A percentile compares a stretch with the other conserved stretches of the same genome.
phyloP scores from a whole-genome alignment of 768 basidiomycete species.

The Lactarius hatsudake region DNA sequence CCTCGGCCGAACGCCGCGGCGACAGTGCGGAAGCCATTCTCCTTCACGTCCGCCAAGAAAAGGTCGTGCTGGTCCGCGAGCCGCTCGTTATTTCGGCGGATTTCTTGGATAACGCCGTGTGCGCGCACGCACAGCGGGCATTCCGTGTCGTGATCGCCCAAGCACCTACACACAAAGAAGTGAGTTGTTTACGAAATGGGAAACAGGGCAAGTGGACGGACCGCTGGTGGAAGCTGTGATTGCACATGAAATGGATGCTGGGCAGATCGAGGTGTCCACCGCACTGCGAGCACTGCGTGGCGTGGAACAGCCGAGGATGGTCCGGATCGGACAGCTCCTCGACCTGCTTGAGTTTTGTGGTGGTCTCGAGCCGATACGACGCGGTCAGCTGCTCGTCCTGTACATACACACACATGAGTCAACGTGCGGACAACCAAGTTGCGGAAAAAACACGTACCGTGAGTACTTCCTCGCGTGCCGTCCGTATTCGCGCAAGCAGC shows the following conservation, averaged over 20 bases:
- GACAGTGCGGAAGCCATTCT: conserved; percentile 65
- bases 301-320: conserved; percentile 87
- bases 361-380: conserved; percentile 88
- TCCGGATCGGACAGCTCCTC: conserved; percentile 74
- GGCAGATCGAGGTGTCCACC: conserved; percentile 89
- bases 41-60: conserved; percentile 72
- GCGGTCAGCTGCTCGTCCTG: conserved; percentile 84
- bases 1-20: conserved; percentile 70
- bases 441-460: conserved; percentile 45
- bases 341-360: conserved; percentile 75
- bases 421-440: too few species aligned
- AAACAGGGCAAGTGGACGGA: conserved; percentile 34
- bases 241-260: conserved; percentile 96
- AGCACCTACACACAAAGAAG: conserved; percentile 55
- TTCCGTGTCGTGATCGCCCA: conserved; percentile 85
- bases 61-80: conserved; percentile 80
- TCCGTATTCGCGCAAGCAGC: conserved; percentile 75
- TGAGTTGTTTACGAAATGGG: neutral
- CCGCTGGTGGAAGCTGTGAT: conserved; percentile 96
- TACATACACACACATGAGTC: conserved; percentile 1
- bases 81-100: conserved; percentile 80
- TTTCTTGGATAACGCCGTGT: conserved; percentile 87
- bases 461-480: conserved; percentile 71
- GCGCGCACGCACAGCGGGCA: conserved; percentile 88
- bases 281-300: conserved; percentile 89